Base-by-base conservation (phyloP, 2,329 filamentous ascomycete genomes). In the Salinomyces thailandicus region DNA sequence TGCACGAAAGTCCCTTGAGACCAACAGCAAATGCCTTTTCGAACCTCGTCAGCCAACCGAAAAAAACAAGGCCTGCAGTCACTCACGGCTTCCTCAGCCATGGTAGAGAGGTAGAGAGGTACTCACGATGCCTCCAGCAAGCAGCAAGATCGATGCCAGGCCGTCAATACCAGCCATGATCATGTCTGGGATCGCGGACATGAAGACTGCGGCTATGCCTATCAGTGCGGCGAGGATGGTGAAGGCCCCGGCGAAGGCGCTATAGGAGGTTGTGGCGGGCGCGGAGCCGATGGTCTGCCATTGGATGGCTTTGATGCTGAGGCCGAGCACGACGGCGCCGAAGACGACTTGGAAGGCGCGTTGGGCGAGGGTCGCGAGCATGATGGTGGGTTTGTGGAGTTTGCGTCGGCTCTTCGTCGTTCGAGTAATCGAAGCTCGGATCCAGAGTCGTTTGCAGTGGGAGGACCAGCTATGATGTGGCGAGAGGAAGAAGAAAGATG, bases 91-190 rank as follows among this genome's bases (percentile, higher is more conserved):
- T n/a, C n/a, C n/a, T n/a, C n/a, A n/a, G n/a, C n/a, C n/a, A n/a
- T n/a, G n/a, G n/a, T n/a, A n/a, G n/a, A n/a, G n/a, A n/a, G n/a
- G n/a, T n/a, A n/a, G n/a, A n/a, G n/a, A n/a, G n/a, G n/a, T n/a
- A 48, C 47, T 46, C 44, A 53, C 52, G 12, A 55, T 48, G 20
- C 48, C 52, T 5, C 44, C 51, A 14, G 47, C 50, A 17, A 53
- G 35, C 5, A 49, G 34, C 20, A 53, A 41, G 5, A 54, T 22
- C 8, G 43, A 36, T 5, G 50, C 38, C 6, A 53, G 31, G 1
- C 22, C 49, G 34, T 55, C 52, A 17, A 48, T 27, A 5, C 27
- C 44, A 3, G 41, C 36, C 34, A 47, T 44, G 39, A 53, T 37
- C 14, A 51, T 18, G 9, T 28, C 42, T 11, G 40, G 29, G 1